phyloP scores from a whole-genome alignment of 73 alveolate species.

The Paramecium caudatum region DNA sequence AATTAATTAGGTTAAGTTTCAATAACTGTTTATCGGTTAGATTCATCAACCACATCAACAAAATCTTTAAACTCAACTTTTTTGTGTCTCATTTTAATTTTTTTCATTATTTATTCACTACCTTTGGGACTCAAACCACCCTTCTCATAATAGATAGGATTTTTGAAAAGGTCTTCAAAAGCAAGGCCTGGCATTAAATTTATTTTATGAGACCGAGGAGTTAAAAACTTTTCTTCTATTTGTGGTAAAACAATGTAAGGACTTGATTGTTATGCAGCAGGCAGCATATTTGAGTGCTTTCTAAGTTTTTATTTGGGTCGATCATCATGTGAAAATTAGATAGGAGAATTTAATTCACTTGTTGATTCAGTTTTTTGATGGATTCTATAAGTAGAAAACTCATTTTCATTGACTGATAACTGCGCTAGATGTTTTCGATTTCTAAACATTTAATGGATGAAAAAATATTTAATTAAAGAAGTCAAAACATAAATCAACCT shows the following conservation, averaged over 20 bases:
- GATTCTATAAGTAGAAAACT: too few species aligned
- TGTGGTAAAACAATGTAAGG: not conserved
- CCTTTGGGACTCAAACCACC: conserved; percentile 41
- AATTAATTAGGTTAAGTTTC: too few species aligned
- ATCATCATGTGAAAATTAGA: too few species aligned
- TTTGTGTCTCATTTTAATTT: not conserved
- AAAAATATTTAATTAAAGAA: too few species aligned
- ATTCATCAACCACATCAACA: conserved; percentile 20
- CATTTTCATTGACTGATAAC: too few species aligned
- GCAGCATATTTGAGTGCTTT: not conserved
- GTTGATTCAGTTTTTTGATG: too few species aligned
- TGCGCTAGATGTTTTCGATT: too few species aligned
- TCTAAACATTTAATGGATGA: too few species aligned
- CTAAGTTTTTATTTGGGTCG: not conserved
- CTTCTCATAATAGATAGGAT: conserved; percentile 28
- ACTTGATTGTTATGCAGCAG: not conserved
- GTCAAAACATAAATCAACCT: too few species aligned
- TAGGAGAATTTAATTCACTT: too few species aligned
- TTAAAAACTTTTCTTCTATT: conserved; percentile 33
- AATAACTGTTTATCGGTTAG: too few species aligned
- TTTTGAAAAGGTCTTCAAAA: conserved; percentile 3
- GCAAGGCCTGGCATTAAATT: conserved; percentile 38
- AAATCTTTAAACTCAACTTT: not conserved
- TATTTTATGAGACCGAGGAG: not conserved
- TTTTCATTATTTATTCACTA: not conserved